phyloP scores from a whole-genome alignment of 2,329 filamentous ascomycete genomes.

The Exophiala alcalophila region DNA sequence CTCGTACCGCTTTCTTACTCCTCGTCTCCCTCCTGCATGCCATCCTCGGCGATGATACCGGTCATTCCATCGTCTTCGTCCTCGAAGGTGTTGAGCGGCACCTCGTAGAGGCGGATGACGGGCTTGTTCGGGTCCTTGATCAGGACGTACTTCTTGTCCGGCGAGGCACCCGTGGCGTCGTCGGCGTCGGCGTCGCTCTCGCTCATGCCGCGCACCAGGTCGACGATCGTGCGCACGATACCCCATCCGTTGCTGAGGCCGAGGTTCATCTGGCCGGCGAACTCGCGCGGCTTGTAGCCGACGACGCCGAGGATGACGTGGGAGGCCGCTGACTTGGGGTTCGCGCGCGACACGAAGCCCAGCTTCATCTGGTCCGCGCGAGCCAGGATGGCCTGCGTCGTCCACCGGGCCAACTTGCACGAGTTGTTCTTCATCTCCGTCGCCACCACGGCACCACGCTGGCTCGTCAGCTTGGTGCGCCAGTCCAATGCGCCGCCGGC shows the following conservation, averaged over 20 bases:
- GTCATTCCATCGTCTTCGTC: constrained; percentile 70
- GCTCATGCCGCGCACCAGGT: constrained; percentile 59
- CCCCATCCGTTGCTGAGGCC: constrained; percentile 97
- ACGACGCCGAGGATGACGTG: constrained; percentile 94
- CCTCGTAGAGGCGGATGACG: constrained; percentile 87
- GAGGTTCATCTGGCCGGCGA: constrained; percentile 96
- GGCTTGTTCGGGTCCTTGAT: constrained; percentile 95
- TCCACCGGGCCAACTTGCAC: constrained; percentile 98
- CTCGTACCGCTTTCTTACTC: constrained; percentile 44
- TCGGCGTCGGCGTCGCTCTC: constrained; percentile 38
- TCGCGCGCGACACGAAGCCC: constrained; percentile 91
- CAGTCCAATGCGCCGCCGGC: constrained; percentile 94
- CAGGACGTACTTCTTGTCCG: constrained; percentile 50
- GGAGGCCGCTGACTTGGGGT: constrained; percentile 87
- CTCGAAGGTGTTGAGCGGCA: constrained; percentile 83
- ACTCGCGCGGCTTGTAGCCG: constrained; percentile 96
- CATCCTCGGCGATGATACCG: constrained; percentile 51
- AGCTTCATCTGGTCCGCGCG: constrained; percentile 99
- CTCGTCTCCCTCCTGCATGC: constrained; percentile 55
- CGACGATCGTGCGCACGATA: constrained; percentile 95
- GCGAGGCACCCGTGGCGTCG: background rate
- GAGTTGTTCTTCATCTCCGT: constrained; percentile 99
- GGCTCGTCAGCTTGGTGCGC: constrained; percentile 88
- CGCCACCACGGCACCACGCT: constrained; percentile 93
- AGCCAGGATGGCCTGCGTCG: constrained; percentile 91